A percentile compares a stretch with the other conserved stretches of the same genome.
Conservation (phyloP, 2,329 filamentous ascomycete genomes). For the Fusarium siculi region DNA sequence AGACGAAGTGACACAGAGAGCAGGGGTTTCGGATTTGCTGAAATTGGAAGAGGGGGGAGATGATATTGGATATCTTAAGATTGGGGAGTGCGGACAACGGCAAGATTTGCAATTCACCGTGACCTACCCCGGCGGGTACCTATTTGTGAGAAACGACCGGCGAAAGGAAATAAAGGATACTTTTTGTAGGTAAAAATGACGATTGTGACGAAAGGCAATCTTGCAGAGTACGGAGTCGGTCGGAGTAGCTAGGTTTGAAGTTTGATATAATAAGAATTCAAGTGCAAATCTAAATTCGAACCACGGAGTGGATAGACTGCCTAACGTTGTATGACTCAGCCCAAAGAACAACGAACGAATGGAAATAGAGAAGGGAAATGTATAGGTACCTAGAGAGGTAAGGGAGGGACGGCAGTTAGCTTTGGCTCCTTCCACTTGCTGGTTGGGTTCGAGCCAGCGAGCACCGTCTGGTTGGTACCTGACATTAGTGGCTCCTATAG, state of each 20-base stretch:
- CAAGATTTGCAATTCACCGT: slow-evolving; percentile 39
- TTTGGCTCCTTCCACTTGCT: slow-evolving; percentile 27
- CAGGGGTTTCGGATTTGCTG: slow-evolving; percentile 25
- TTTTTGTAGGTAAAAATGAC: slow-evolving; percentile 26
- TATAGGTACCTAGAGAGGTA: background rate
- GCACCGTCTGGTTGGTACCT: slow-evolving; percentile 39
- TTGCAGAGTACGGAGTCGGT: slow-evolving; percentile 5
- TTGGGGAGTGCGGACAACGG: slow-evolving; percentile 34
- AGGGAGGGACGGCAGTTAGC: slow-evolving; percentile 15
- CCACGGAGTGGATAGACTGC: background rate
- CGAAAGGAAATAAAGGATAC: slow-evolving; percentile 14
- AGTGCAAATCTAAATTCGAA: background rate
- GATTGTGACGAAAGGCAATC: slow-evolving; percentile 7
- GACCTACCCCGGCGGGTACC: slow-evolving; percentile 29
- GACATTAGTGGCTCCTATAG: slow-evolving; percentile 39
- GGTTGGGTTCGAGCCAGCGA: slow-evolving; percentile 25
- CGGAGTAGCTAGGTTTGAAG: background rate
- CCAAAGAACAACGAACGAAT: background rate
- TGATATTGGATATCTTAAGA: slow-evolving; percentile 34
- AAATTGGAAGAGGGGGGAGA: slow-evolving; percentile 31
- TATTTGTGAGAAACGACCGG: slow-evolving; percentile 13
- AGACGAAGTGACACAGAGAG: slow-evolving; percentile 37
- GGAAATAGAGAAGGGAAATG: background rate
- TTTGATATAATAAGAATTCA: background rate
- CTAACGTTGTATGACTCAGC: background rate